Evolutionary conservation across 345 rosid genomes (phyloP).

Genomic region (Salix arbutifolia): DNA sequence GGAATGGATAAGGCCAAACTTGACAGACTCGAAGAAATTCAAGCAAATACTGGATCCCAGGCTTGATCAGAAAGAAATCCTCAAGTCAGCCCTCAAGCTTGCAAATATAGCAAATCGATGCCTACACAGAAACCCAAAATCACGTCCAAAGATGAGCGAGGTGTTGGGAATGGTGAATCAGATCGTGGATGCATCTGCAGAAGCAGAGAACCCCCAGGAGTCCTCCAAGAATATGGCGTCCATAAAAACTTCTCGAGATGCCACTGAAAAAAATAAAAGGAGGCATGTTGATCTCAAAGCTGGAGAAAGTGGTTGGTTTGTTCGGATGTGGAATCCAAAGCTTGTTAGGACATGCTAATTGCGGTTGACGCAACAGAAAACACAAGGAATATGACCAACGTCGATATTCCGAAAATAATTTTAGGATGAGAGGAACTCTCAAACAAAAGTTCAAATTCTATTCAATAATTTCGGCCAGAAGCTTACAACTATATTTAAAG

Average conservation of each 20-base stretch:
- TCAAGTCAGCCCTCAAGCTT: conserved; percentile 57
- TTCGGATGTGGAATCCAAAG: conserved; percentile 45
- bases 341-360: conserved; percentile 39
- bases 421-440: no score
- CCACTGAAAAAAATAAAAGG: conserved; percentile 31
- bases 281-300: conserved; percentile 31
- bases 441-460: no score
- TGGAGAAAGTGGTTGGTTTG: conserved; percentile 43
- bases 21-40: conserved; percentile 57
- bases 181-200: conserved; percentile 45
- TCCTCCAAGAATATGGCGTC: conserved; percentile 35
- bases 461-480: no score
- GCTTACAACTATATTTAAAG: no score
- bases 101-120: conserved; percentile 68
- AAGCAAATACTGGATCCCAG: conserved; percentile 59
- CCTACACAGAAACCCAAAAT: conserved; percentile 61
- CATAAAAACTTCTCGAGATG: conserved; percentile 18
- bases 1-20: conserved; percentile 77
- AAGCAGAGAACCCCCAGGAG: conserved; percentile 26
- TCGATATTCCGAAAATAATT: no score
- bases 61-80: conserved; percentile 47
- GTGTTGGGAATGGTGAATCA: conserved; percentile 63
- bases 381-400: no score
- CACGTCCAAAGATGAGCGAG: conserved; percentile 90
- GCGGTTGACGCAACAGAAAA: no score